phyloP scores from a whole-genome alignment of 2,329 filamentous ascomycete genomes.

The Tolypocladium tundrense region DNA sequence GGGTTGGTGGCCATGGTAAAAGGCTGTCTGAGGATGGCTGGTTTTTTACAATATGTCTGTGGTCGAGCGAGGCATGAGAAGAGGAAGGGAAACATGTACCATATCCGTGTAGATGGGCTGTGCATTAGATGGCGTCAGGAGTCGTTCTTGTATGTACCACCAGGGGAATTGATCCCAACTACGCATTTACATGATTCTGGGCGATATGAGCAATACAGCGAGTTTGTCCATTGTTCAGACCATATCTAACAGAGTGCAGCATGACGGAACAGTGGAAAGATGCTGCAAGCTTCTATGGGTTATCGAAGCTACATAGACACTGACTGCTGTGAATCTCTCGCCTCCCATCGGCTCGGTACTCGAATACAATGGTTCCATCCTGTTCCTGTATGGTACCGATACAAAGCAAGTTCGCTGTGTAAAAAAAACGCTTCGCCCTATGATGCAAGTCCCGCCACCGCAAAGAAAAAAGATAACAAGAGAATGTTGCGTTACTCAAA shows the following conservation, averaged over 20 bases:
- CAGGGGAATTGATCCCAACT: slow-evolving; percentile 10
- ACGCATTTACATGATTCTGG: not conserved
- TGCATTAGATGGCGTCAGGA: slow-evolving; percentile 35
- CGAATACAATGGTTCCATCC: not conserved
- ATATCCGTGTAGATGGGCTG: slow-evolving; percentile 32
- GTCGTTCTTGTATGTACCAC: slow-evolving; percentile 23
- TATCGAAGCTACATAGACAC: not conserved
- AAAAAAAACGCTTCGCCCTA: slow-evolving; percentile 3
- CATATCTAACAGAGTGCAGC: no score
- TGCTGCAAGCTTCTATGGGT: not conserved
- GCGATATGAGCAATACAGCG: not conserved
- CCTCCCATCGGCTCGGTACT: not conserved
- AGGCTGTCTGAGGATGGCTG: slow-evolving; percentile 4
- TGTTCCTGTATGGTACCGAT: not conserved
- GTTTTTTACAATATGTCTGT: not conserved
- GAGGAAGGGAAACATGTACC: slow-evolving; percentile 21
- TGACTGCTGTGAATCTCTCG: not conserved
- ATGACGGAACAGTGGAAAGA: not conserved
- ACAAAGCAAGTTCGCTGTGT: slow-evolving; percentile 6
- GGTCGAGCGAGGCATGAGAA: slow-evolving; percentile 5
- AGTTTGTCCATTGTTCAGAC: not conserved
- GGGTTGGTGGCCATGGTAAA: slow-evolving; percentile 35
- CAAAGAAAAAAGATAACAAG: not conserved
- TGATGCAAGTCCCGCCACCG: not conserved
- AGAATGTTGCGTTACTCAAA: not conserved